Conservation (phyloP, 768 basidiomycete species). For the Lactarius vividus region DNA sequence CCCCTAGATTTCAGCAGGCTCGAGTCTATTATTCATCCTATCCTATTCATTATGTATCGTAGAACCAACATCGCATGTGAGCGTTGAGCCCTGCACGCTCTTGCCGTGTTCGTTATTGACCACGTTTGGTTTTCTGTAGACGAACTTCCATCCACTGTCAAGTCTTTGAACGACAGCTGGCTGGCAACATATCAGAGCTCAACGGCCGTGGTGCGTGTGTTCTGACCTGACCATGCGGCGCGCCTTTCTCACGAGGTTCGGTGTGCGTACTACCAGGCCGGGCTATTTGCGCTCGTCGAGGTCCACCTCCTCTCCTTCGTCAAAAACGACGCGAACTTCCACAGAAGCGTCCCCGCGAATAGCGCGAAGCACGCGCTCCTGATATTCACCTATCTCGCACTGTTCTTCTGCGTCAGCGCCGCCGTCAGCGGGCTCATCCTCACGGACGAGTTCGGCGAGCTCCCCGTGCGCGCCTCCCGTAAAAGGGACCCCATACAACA, state of each 20-base stretch:
- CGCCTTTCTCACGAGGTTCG: not conserved
- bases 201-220: conserved; percentile 13
- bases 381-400: conserved; percentile 25
- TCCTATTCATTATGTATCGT: conserved; percentile 9
- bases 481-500: conserved; percentile 18
- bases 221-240: not conserved
- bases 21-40: not conserved
- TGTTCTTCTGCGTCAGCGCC: conserved; percentile 25
- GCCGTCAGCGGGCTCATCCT: conserved; percentile 26
- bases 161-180: conserved; percentile 26
- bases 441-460: conserved; percentile 23
- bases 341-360: not conserved
- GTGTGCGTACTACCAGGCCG: conserved; percentile 8
- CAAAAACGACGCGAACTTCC: conserved; percentile 7
- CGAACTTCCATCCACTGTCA: conserved; percentile 26
- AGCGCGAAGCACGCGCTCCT: conserved; percentile 16
- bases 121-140: conserved; percentile 11
- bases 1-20: not conserved
- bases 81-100: not conserved
- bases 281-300: conserved; percentile 20
- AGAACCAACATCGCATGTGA: conserved; percentile 25
- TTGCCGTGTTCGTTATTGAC: not conserved
- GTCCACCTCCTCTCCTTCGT: conserved; percentile 22
- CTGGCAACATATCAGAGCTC: conserved; percentile 25
- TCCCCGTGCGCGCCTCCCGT: conserved; percentile 24